Percentiles rank a stretch among this genome's conserved stretches.
These are phyloP conservation scores for Hanseniaspora gamundiae DNA, from an alignment of 1,139 yeast species.

Conservation along the genomic window DNA sequence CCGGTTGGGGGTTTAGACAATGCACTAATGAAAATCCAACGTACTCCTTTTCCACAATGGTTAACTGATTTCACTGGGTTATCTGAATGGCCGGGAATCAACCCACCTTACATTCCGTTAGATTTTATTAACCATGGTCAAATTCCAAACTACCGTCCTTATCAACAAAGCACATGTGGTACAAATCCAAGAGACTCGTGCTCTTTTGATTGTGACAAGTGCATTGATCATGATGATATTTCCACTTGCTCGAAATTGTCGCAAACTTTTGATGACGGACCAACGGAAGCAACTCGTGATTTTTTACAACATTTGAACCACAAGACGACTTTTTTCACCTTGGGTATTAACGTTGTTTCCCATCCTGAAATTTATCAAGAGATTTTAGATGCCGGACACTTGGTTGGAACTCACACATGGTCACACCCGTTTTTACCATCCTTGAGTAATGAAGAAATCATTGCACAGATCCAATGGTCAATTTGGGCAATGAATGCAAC, in stretches of 20 bases:
- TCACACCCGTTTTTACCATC: conserved; percentile 76
- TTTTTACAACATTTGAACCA: conserved; percentile 39
- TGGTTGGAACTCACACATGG: conserved; percentile 89
- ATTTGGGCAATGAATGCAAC: conserved; percentile 98
- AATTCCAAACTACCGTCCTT: conserved; percentile 38
- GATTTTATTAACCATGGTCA: conserved; percentile 48
- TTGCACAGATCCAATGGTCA: conserved; percentile 90
- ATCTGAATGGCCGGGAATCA: conserved; percentile 67
- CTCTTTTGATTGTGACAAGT: conserved; percentile 77
- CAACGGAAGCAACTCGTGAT: conserved; percentile 56
- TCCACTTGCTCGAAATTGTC: conserved; percentile 60
- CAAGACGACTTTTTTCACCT: conserved; percentile 68
- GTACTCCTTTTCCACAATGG: conserved; percentile 67
- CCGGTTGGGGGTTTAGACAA: conserved; percentile 8
- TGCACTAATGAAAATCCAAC: conserved; percentile 1
- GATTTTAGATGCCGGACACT: conserved; percentile 52
- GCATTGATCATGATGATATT: conserved; percentile 69
- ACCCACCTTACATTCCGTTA: conserved; percentile 79
- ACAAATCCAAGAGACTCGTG: conserved; percentile 40
- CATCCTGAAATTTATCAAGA: conserved; percentile 61
- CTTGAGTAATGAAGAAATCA: conserved; percentile 62
- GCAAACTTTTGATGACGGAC: conserved; percentile 95
- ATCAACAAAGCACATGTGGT: conserved; percentile 52
- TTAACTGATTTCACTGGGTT: conserved; percentile 61
- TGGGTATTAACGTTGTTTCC: conserved; percentile 69